Evolutionary conservation across 805 yeast genomes (phyloP).

Genomic region (Teunomyces kruisii): DNA sequence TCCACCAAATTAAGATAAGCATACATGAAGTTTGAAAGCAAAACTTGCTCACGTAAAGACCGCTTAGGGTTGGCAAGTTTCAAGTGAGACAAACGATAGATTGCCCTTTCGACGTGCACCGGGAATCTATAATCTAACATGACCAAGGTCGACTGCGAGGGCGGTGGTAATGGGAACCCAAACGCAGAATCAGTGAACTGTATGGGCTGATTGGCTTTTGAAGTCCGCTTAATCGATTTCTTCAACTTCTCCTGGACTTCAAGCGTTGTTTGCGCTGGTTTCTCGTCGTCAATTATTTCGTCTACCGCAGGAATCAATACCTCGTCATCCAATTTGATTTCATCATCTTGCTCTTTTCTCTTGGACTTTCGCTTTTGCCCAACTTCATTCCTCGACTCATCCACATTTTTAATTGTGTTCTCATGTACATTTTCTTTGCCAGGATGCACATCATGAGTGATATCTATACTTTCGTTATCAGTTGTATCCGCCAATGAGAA

Average conservation of each 20-base stretch:
- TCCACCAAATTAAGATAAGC: slow-evolving; percentile 93
- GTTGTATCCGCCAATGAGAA: slow-evolving; percentile 5
- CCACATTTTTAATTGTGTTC: neutral
- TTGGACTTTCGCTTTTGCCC: slow-evolving; percentile 7
- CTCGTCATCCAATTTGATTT: slow-evolving; percentile 9
- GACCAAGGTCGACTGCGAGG: slow-evolving; percentile 70
- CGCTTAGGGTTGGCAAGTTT: slow-evolving; percentile 93
- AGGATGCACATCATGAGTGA: neutral
- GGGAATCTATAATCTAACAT: slow-evolving; percentile 89
- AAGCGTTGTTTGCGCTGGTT: slow-evolving; percentile 30
- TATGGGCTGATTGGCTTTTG: slow-evolving; percentile 46
- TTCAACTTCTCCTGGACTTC: slow-evolving; percentile 46
- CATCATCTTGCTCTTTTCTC: slow-evolving; percentile 11
- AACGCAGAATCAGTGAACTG: slow-evolving; percentile 73
- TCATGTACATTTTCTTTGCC: neutral
- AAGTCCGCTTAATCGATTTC: slow-evolving; percentile 40
- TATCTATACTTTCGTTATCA: neutral
- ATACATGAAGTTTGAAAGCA: slow-evolving; percentile 95
- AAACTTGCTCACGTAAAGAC: slow-evolving; percentile 87
- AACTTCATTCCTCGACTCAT: slow-evolving; percentile 2
- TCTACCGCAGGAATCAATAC: neutral
- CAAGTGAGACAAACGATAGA: slow-evolving; percentile 87
- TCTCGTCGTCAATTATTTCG: slow-evolving; percentile 12
- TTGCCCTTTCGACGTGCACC: slow-evolving; percentile 93
- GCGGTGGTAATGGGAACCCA: slow-evolving; percentile 84